Percentiles rank a stretch among this genome's conserved stretches.
phyloP scores from a whole-genome alignment of 768 basidiomycete genomes.

The Solioccasus polychromus region DNA sequence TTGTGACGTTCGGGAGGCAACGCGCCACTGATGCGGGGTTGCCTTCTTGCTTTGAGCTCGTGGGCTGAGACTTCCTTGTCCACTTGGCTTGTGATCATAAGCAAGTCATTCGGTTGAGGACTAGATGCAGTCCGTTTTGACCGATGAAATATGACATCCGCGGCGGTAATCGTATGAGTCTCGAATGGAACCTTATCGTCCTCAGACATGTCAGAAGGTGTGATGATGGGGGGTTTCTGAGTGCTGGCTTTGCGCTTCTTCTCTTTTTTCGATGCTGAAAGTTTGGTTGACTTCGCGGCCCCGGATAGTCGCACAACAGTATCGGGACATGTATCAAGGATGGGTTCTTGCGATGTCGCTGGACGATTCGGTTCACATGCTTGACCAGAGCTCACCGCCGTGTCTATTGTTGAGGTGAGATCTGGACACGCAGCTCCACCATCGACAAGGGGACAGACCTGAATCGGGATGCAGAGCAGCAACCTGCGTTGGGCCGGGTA shows the following conservation, averaged over 20 bases:
- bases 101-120: background rate
- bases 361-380: background rate
- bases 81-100: background rate
- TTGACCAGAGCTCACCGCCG: background rate
- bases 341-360: background rate
- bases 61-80: background rate
- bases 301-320: background rate
- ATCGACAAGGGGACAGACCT: conserved; percentile 6
- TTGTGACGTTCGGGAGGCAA: too few relatives aligned
- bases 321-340: background rate
- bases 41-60: background rate
- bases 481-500: background rate
- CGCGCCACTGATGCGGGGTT: too few relatives aligned
- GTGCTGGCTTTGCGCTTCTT: conserved; percentile 24
- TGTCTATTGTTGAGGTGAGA: conserved; percentile 1
- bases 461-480: background rate
- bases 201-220: conserved; percentile 22
- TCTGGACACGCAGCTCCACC: background rate
- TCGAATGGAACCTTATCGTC: conserved; percentile 14
- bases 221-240: conserved; percentile 17
- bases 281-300: background rate
- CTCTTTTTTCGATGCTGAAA: background rate
- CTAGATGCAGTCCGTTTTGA: conserved; percentile 12
- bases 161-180: background rate
- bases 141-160: conserved; percentile 4